A percentile compares a stretch with the other conserved stretches of the same genome.
Evolutionary conservation across 306 rosid species (phyloP).

Genomic region (Acacia confusa): DNA sequence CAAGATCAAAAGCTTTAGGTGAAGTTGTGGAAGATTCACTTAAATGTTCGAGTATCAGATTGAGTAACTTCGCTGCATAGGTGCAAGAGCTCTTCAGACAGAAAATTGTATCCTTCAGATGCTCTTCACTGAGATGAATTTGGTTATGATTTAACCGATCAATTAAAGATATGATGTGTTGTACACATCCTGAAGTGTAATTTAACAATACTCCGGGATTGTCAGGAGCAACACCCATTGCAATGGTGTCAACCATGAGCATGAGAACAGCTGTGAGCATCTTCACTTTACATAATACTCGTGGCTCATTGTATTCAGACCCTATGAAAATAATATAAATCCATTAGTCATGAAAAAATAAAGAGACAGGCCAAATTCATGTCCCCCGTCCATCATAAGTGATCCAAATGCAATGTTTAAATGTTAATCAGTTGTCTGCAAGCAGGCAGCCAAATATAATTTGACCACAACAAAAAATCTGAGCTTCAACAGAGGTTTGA

Average conservation of each 20-base stretch:
- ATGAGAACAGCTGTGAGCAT: constrained; percentile 71
- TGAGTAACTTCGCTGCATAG: constrained; percentile 75
- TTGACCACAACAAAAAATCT: background rate
- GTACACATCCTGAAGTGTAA: constrained; percentile 54
- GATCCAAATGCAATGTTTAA: background rate
- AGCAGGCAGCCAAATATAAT: background rate
- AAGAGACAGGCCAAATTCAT: constrained; percentile 9
- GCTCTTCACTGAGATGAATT: constrained; percentile 56
- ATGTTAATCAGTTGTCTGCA: background rate
- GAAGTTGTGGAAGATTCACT: constrained; percentile 44
- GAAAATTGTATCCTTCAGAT: constrained; percentile 44
- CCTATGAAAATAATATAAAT: constrained; percentile 44
- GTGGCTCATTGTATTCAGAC: constrained; percentile 36
- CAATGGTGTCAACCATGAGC: constrained; percentile 66
- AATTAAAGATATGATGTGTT: constrained; percentile 38
- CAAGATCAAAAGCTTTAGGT: constrained; percentile 54
- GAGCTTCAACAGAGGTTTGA: background rate
- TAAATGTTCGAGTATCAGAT: constrained; percentile 45
- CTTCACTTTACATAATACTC: constrained; percentile 57
- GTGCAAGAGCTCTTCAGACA: constrained; percentile 78
- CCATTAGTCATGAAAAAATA: constrained; percentile 20
- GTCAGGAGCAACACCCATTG: constrained; percentile 52
- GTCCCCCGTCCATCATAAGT: background rate
- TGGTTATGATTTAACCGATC: constrained; percentile 34
- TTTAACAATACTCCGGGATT: constrained; percentile 58